Conservation (phyloP, 208 protist genomes). For the Trichomonas vaginalis region DNA sequence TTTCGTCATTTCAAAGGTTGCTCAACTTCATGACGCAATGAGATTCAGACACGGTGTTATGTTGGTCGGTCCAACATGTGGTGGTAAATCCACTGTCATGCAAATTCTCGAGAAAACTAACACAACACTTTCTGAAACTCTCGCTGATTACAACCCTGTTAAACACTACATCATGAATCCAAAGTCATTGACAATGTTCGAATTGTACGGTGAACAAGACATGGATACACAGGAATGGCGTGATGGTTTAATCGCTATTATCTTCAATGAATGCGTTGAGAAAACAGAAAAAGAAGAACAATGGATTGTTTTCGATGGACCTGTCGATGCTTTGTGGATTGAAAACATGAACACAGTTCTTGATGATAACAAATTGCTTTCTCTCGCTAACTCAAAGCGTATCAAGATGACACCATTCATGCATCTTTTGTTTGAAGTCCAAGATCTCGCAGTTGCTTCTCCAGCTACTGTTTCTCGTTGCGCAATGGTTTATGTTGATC, state of each 20-base stretch:
- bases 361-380: conserved; percentile 92
- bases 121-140: background rate
- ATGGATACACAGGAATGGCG: conserved; percentile 55
- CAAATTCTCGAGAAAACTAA: conserved; percentile 18
- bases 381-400: conserved; percentile 76
- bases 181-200: conserved; percentile 78
- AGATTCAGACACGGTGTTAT: conserved; percentile 53
- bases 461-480: conserved; percentile 93
- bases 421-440: conserved; percentile 90
- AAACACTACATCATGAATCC: conserved; percentile 79
- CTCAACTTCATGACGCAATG: conserved; percentile 24
- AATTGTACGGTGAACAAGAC: conserved; percentile 79
- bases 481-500: conserved; percentile 88
- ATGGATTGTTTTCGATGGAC: conserved; percentile 94
- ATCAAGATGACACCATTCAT: conserved; percentile 67
- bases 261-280: conserved; percentile 58
- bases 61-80: conserved; percentile 78
- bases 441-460: conserved; percentile 81
- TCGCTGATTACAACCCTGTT: background rate
- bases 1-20: conserved; percentile 14
- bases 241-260: conserved; percentile 52
- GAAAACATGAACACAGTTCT: conserved; percentile 96
- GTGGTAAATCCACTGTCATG: conserved; percentile 55
- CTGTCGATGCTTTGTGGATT: conserved; percentile 95
- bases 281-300: conserved; percentile 48